Base-by-base conservation (phyloP, 2,329 filamentous ascomycete genomes). In the Neonectria sp. region DNA sequence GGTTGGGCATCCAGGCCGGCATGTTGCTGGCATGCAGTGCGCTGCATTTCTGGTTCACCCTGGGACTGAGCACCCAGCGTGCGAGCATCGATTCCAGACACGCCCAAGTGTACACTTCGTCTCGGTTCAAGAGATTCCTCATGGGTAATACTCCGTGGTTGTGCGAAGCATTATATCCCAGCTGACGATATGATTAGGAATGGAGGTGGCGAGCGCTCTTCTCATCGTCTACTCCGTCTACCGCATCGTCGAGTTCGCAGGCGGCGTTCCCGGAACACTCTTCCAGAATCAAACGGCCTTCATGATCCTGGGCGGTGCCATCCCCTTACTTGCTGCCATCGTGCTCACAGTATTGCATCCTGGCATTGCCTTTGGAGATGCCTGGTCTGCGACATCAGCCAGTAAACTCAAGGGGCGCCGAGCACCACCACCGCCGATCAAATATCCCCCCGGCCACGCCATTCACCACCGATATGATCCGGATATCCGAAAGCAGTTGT, bases 1-100 rank as follows among this genome's bases (percentile, higher is more conserved):
- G 86, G 8, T 70, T 88, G 13, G 82, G 76, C 2, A 74, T 88
- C 24, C 86, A 87, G 66, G 73, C 82, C 3, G 63, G 77, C 6
- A 79, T 82, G 5, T 75, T 88, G 11, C 53, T 82, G 31, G 70
- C 80, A 12, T 85, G 84, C 63, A 76, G 82, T 21, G 75, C 71
- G 24, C 76, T 78, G 60, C 83, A 80, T 63, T 79, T 80, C 55
- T 84, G 77, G 69, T 85, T 86, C 48, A 79, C 80, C 15, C 71
- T 82, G 37, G 77, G 77, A 40, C 69, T 86, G 8, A 78, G 78
- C 55, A 81, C 78, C 15, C 79, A 80, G 17, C 78, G 77, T 37
- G 78, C 81, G 33, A 70, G 75, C 15, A 76, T 84, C 9, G 82
- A 86, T 66, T 73, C 77, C 5, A 81, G 75, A 15, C 81, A 82